Evolutionary conservation across 2,329 filamentous ascomycete genomes (phyloP).

Genomic region (Aureobasidium zeae): DNA sequence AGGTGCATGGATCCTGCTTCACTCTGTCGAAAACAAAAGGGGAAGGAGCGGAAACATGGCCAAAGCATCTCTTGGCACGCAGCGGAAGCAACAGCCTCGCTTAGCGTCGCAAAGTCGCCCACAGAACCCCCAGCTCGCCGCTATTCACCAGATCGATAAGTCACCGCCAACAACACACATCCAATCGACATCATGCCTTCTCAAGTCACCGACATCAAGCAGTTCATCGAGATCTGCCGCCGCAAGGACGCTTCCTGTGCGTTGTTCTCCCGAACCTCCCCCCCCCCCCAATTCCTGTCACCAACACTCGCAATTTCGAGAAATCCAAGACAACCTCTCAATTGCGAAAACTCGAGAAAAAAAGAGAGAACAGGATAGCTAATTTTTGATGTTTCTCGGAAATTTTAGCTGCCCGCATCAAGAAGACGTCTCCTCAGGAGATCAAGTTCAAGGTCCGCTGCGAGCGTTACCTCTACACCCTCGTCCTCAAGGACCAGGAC

Average conservation of each 20-base stretch:
- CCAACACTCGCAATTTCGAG: background rate
- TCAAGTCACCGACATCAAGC: constrained; percentile 97
- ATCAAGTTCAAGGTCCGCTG: constrained; percentile 99
- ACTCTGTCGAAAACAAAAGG: background rate
- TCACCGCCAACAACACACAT: background rate
- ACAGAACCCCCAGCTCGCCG: background rate
- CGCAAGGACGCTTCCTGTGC: constrained; percentile 98
- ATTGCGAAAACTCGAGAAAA: background rate
- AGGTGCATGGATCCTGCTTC: background rate
- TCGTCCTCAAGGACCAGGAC: constrained; percentile 95
- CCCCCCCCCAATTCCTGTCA: background rate
- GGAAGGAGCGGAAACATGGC: background rate
- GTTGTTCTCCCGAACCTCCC: constrained; percentile 36
- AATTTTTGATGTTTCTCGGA: constrained; percentile 10
- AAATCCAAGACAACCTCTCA: background rate
- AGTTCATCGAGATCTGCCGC: constrained; percentile 99
- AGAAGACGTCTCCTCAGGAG: constrained; percentile 87
- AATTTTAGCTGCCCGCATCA: constrained; percentile 42
- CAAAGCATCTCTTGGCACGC: constrained; percentile 9
- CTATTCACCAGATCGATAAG: background rate
- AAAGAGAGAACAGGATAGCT: background rate
- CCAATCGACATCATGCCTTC: constrained; percentile 72
- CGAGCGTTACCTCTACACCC: constrained; percentile 91
- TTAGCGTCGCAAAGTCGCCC: constrained; percentile 2
- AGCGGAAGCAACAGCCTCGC: background rate